Evolutionary conservation across 75 land plant genomes (phyloP), one percentile per base, ranked within the genome.

Genomic region (Sequoiadendron giganteum): DNA sequence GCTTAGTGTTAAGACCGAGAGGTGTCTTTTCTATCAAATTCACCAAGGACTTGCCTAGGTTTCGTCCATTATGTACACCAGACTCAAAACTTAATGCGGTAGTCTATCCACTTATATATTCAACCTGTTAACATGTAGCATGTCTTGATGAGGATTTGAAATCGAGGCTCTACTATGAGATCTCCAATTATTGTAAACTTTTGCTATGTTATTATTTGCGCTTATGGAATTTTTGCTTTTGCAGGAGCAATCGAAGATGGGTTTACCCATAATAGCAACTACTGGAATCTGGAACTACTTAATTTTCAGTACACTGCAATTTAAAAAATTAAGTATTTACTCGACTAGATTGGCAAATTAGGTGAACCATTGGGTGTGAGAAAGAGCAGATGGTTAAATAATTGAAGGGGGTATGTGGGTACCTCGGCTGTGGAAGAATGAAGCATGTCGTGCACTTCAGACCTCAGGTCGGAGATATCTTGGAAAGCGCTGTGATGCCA

Each of bases 401-500:
- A 65, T 65, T 65, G 10, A 61, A 21, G 4, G 68, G 86, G 38
- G 28, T 42, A 83, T n/a, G 75, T 7, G 16, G 11, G 49, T 80
- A 96, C 99, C 99, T 97, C 94, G 70, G 99, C 99, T 28, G 95
- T 94, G 52, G 99, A 89, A 76, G 95, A 95, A 68, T 98, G 99
- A 43, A 98, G 96, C 93, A 98, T 94, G 47, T 91, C 95, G 42
- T 94, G 96, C 86, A 96, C 91, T 82, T 95, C 96, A 75, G 90
- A 88, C 49, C 92, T 92, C 88, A 97, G 91, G 80, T 87, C 88
- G 18, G 93, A 94, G 79, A 97, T 93, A 83, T 97, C 99, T 58
- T 95, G 99, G 86, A 98, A 98, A 16, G 95, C 98, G 40, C 96
- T 89, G 88, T 98, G 99, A 89, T 98, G 99, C 97, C 98, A 98